Evolutionary conservation across 768 basidiomycete genomes (phyloP).

Genomic region (Boletus rubroflammeus): DNA sequence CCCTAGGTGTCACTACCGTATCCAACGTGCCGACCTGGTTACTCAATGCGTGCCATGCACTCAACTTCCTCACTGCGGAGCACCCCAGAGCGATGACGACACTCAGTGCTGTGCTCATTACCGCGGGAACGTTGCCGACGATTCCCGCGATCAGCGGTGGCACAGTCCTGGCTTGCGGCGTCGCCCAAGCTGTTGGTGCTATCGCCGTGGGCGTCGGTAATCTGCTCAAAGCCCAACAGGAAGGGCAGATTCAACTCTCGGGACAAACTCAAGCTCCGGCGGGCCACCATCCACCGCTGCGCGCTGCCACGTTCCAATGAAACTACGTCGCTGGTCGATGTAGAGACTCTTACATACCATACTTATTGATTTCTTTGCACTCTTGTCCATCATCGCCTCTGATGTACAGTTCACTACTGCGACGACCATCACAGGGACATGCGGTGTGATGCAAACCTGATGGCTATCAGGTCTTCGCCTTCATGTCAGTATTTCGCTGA

Average conservation of each 20-base stretch:
- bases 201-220: conserved; percentile 73
- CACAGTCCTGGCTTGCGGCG: conserved; percentile 65
- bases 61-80: conserved; percentile 70
- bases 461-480: conserved; percentile 10
- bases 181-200: conserved; percentile 75
- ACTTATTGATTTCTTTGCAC: conserved; percentile 20
- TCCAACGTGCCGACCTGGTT: conserved; percentile 72
- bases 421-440: conserved; percentile 6
- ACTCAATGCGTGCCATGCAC: conserved; percentile 69
- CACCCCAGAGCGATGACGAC: conserved; percentile 75
- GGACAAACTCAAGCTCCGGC: conserved; percentile 16
- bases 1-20: conserved; percentile 38
- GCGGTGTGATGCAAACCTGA: conserved; percentile 8
- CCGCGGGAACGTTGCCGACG: conserved; percentile 69
- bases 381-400: background rate
- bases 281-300: conserved; percentile 25
- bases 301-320: conserved; percentile 32
- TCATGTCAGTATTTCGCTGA: conserved; percentile 6
- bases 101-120: conserved; percentile 74
- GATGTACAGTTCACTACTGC: conserved; percentile 10
- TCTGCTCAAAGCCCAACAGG: conserved; percentile 48
- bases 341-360: conserved; percentile 12
- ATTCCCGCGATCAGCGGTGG: conserved; percentile 72
- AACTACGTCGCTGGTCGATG: conserved; percentile 24
- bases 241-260: conserved; percentile 33